phyloP scores from a whole-genome alignment of 768 basidiomycete species.

The Trametes cinnabarina region DNA sequence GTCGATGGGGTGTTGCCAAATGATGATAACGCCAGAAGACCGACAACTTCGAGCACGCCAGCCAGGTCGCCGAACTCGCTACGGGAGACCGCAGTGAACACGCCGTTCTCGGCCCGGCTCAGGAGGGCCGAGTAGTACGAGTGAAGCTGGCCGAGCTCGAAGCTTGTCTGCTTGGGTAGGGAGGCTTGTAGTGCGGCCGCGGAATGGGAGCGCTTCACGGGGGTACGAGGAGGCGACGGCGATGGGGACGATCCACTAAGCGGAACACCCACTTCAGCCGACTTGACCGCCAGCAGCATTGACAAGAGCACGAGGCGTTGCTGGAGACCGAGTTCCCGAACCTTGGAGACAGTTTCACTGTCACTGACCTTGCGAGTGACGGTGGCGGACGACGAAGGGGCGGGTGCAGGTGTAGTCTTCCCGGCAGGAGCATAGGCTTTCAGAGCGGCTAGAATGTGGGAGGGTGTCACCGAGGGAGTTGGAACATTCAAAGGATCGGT shows the following conservation, averaged over 20 bases:
- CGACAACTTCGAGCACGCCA: slow-evolving; percentile 70
- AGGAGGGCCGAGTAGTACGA: slow-evolving; percentile 62
- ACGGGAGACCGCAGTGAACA: slow-evolving; percentile 65
- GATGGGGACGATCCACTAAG: slow-evolving; percentile 42
- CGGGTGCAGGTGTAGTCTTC: slow-evolving; percentile 32
- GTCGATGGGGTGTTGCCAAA: slow-evolving; percentile 31
- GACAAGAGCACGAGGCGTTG: slow-evolving; percentile 67
- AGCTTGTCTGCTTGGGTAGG: slow-evolving; percentile 29
- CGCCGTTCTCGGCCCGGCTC: slow-evolving; percentile 48
- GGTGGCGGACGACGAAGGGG: slow-evolving; percentile 29
- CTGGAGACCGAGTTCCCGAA: slow-evolving; percentile 70
- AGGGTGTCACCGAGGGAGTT: slow-evolving; percentile 53
- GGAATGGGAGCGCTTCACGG: slow-evolving; percentile 53
- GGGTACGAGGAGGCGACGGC: slow-evolving; percentile 33
- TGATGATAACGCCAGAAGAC: slow-evolving; percentile 49
- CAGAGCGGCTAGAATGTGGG: slow-evolving; percentile 69
- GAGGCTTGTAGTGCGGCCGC: slow-evolving; percentile 29
- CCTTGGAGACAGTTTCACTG: slow-evolving; percentile 65
- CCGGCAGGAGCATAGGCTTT: slow-evolving; percentile 56
- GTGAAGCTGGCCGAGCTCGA: slow-evolving; percentile 64
- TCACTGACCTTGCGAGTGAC: slow-evolving; percentile 20
- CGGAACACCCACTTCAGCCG: slow-evolving; percentile 55
- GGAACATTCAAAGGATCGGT: slow-evolving; percentile 24
- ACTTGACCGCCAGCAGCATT: slow-evolving; percentile 61
- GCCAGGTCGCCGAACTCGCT: slow-evolving; percentile 76